phyloP scores from a whole-genome alignment of 1,139 yeast genomes.

The Protomyces inundatus region DNA sequence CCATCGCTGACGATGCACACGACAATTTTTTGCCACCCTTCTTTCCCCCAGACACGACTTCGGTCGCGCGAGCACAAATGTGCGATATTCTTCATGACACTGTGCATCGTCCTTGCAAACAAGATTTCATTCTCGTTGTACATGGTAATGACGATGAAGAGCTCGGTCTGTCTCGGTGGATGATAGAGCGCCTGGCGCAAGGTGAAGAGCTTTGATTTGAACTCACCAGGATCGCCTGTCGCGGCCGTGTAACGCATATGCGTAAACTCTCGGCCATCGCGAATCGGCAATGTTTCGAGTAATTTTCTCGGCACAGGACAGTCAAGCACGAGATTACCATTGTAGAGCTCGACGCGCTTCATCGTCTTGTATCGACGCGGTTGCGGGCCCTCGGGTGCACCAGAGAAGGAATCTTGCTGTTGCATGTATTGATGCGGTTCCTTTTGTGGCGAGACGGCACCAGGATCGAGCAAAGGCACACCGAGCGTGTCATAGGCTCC shows the following conservation, averaged over 20 bases:
- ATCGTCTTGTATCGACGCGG: slow-evolving; percentile 42
- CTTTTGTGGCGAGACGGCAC: neutral
- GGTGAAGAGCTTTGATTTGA: slow-evolving; percentile 52
- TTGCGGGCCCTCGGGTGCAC: slow-evolving; percentile 31
- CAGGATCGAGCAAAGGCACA: slow-evolving; percentile 7
- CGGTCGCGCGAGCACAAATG: slow-evolving; percentile 57
- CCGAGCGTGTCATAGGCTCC: slow-evolving; percentile 6
- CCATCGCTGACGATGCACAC: slow-evolving; percentile 76
- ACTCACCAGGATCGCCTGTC: slow-evolving; percentile 71
- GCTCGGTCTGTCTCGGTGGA: slow-evolving; percentile 65
- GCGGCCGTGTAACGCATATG: slow-evolving; percentile 78
- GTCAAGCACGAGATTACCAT: slow-evolving; percentile 71
- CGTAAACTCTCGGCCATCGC: slow-evolving; percentile 61
- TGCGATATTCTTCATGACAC: slow-evolving; percentile 66
- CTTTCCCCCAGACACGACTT: slow-evolving; percentile 60
- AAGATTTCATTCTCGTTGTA: slow-evolving; percentile 73
- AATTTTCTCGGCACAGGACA: slow-evolving; percentile 68
- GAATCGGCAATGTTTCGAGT: slow-evolving; percentile 51
- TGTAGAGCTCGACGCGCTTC: slow-evolving; percentile 52
- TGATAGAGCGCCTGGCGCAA: slow-evolving; percentile 62
- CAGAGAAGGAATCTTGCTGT: slow-evolving; percentile 9
- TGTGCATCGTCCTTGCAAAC: slow-evolving; percentile 67
- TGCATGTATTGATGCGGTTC: slow-evolving; percentile 4
- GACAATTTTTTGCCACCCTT: slow-evolving; percentile 74
- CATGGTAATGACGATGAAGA: slow-evolving; percentile 71